Conservation (phyloP, 805 yeast species). For the Wickerhamiella domercqiae region DNA sequence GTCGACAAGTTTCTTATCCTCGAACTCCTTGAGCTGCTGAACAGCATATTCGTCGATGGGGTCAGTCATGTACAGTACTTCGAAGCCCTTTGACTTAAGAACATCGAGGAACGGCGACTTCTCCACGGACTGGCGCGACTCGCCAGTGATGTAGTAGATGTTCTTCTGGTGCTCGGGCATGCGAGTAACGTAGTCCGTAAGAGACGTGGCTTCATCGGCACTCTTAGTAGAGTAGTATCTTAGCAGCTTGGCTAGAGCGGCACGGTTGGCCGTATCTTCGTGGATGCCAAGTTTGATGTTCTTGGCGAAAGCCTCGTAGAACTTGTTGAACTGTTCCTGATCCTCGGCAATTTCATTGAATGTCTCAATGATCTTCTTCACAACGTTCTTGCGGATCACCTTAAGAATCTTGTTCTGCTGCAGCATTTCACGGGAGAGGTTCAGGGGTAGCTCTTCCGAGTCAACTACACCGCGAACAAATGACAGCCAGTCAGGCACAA, state of each 20-base stretch:
- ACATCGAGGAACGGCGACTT: constrained; percentile 99
- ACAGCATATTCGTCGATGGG: constrained; percentile 99
- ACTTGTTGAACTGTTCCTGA: constrained; percentile 93
- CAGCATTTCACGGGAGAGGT: constrained; percentile 98
- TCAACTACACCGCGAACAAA: constrained; percentile 99
- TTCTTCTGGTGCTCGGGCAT: constrained; percentile 99
- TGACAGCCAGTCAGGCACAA: constrained; percentile 96
- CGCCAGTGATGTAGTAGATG: constrained; percentile 99
- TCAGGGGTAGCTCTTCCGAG: constrained; percentile 98
- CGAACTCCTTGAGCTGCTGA: constrained; percentile 98
- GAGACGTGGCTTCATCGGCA: constrained; percentile 82
- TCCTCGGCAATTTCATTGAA: constrained; percentile 99
- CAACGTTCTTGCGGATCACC: constrained; percentile 98
- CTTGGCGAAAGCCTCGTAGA: constrained; percentile 95
- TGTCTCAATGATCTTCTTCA: constrained; percentile 95
- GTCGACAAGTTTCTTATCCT: constrained; percentile 97
- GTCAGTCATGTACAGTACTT: constrained; percentile 93
- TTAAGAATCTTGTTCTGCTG: constrained; percentile 99
- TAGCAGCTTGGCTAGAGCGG: constrained; percentile 84
- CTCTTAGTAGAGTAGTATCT: constrained; percentile 97
- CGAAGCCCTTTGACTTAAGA: constrained; percentile 95
- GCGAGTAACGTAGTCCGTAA: constrained; percentile 94
- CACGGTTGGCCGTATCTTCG: constrained; percentile 97
- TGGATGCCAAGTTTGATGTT: constrained; percentile 97
- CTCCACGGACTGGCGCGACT: constrained; percentile 92